phyloP scores from a whole-genome alignment of 1,284 basidiomycete genomes.

The Butyriboletus appendiculatus region DNA sequence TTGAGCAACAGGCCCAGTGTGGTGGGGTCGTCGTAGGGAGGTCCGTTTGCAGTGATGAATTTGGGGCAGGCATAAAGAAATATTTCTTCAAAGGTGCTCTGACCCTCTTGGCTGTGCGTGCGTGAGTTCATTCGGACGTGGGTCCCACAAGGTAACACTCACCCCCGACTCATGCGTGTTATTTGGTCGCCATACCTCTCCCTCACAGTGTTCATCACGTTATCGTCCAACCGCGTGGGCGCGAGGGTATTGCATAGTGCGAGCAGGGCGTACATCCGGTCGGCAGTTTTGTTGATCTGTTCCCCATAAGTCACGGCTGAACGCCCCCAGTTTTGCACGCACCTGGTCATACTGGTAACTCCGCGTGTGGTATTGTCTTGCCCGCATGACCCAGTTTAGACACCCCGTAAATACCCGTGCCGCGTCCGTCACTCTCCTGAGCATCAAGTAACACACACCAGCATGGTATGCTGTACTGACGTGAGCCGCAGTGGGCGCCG shows the following conservation, averaged over 20 bases:
- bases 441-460: conserved; percentile 95
- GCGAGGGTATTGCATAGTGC: conserved; percentile 93
- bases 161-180: conserved; percentile 83
- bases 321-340: conserved; percentile 13
- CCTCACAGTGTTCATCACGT: conserved; percentile 90
- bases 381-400: conserved; percentile 90
- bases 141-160: conserved; percentile 25
- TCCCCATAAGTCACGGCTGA: not conserved
- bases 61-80: conserved; percentile 96
- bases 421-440: conserved; percentile 93
- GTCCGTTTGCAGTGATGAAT: conserved; percentile 93
- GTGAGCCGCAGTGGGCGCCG: conserved; percentile 92
- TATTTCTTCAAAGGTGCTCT: conserved; percentile 90
- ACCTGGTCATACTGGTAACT: conserved; percentile 97
- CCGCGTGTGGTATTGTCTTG: conserved; percentile 93
- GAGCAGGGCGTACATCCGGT: conserved; percentile 96
- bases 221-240: conserved; percentile 90
- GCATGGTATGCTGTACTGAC: conserved; percentile 96
- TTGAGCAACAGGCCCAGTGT: conserved; percentile 60
- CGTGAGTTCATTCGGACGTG: not conserved
- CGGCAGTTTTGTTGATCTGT: conserved; percentile 95
- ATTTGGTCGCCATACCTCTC: conserved; percentile 95
- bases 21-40: conserved; percentile 85
- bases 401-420: conserved; percentile 92
- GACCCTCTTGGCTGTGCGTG: conserved; percentile 60